phyloP scores from a whole-genome alignment of 805 yeast genomes.

The Vanderwaltozyma tropicalis region DNA sequence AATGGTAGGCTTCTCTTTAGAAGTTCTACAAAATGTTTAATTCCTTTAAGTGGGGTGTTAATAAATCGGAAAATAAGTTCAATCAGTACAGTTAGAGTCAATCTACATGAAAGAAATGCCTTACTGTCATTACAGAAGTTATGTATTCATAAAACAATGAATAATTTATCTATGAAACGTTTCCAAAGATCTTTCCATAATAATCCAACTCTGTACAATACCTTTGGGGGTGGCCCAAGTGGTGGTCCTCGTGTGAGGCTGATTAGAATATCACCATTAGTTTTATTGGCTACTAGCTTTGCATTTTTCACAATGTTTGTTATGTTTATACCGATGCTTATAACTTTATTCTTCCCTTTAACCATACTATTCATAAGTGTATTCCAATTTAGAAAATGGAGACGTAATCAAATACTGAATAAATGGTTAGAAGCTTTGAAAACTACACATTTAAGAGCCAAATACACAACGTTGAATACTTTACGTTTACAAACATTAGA shows the following conservation, averaged over 20 bases:
- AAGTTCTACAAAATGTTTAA: too few species aligned
- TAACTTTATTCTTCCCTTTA: conserved; percentile 17
- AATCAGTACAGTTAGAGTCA: too few species aligned
- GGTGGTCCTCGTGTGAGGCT: too few species aligned
- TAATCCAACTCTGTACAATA: not conserved
- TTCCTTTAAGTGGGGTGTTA: too few species aligned
- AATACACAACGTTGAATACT: conserved; percentile 10
- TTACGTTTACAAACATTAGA: conserved; percentile 7
- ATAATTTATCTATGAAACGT: too few species aligned
- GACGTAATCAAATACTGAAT: conserved; percentile 7
- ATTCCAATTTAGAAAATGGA: conserved; percentile 20
- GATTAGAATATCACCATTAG: conserved; percentile 7
- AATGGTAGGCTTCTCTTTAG: too few species aligned
- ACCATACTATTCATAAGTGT: conserved; percentile 11
- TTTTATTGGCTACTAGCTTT: conserved; percentile 7
- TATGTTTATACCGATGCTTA: conserved; percentile 9
- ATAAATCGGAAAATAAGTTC: too few species aligned
- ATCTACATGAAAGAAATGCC: too few species aligned
- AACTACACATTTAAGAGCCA: conserved; percentile 9
- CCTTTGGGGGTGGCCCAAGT: too few species aligned
- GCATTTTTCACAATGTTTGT: conserved; percentile 4
- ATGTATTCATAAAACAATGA: too few species aligned
- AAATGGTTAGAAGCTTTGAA: conserved; percentile 5
- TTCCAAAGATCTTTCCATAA: not conserved
- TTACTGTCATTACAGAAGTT: too few species aligned